These are phyloP conservation scores for Aspergillus sclerotiicarbonarius DNA, from an alignment of 495 filamentous ascomycete genomes.

Conservation along the genomic window DNA sequence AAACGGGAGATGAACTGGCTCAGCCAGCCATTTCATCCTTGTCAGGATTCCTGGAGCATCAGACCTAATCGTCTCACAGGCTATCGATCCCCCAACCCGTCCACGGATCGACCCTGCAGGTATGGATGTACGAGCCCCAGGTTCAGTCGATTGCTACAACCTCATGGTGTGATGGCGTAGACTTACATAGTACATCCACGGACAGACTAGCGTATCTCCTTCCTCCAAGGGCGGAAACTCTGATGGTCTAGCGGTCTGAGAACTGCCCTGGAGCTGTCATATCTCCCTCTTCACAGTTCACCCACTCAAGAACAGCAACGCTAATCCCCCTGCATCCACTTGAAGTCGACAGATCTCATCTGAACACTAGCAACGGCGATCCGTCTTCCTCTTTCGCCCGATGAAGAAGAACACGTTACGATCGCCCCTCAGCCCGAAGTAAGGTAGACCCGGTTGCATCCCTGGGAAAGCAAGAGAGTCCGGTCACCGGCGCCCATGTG, in stretches of 20 bases:
- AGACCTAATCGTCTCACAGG: neutral
- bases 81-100: neutral
- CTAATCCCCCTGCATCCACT: constrained; percentile 9
- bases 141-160: neutral
- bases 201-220: neutral
- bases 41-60: neutral
- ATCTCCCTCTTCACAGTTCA: constrained; percentile 7
- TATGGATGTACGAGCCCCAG: neutral
- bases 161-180: constrained; percentile 1
- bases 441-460: neutral
- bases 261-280: constrained; percentile 16
- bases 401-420: constrained; percentile 9
- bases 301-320: neutral
- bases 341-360: constrained; percentile 5
- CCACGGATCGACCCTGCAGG: constrained; percentile 6
- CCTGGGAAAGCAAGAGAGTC: neutral
- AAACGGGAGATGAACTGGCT: neutral
- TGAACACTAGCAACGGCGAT: neutral
- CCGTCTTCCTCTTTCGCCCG: neutral
- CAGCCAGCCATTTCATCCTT: neutral
- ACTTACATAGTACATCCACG: neutral
- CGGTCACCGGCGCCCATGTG: constrained; percentile 4
- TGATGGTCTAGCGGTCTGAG: constrained; percentile 10
- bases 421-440: constrained; percentile 3
- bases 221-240: neutral